Evolutionary conservation across 768 basidiomycete genomes (phyloP).

Genomic region (Pulveroboletus sp.): DNA sequence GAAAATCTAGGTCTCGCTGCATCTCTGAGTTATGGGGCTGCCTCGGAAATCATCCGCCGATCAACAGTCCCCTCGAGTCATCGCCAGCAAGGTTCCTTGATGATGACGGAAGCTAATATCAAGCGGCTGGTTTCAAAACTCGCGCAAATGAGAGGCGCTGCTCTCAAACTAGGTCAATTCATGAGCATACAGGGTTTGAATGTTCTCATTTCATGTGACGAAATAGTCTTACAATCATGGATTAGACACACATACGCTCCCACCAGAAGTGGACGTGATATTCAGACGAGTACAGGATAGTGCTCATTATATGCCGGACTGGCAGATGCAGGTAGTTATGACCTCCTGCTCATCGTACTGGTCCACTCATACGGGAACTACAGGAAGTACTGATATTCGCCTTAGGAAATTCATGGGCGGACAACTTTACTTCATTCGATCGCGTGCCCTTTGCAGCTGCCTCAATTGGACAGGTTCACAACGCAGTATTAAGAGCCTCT

Average conservation of each 20-base stretch:
- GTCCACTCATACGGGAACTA: background rate
- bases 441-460: conserved; percentile 91
- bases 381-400: conserved; percentile 70
- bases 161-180: conserved; percentile 94
- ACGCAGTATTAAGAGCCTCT: conserved; percentile 53
- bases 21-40: conserved; percentile 84
- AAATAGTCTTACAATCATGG: background rate
- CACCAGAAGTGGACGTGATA: conserved; percentile 82
- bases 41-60: conserved; percentile 77
- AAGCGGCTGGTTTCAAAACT: conserved; percentile 86
- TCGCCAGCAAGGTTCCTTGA: conserved; percentile 44
- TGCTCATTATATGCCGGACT: conserved; percentile 98
- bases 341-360: background rate
- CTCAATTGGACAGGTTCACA: conserved; percentile 95
- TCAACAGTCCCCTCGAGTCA: conserved; percentile 40
- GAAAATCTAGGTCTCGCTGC: conserved; percentile 74
- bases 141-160: conserved; percentile 94
- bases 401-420: conserved; percentile 70
- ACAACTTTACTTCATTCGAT: conserved; percentile 69
- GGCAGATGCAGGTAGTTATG: conserved; percentile 84
- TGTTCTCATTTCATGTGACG: background rate
- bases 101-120: conserved; percentile 91
- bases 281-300: conserved; percentile 89
- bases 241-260: conserved; percentile 82
- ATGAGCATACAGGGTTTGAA: conserved; percentile 85